Evolutionary conservation across 208 protist species (phyloP).

Genomic region (Kentomonas sorsogonicus): DNA sequence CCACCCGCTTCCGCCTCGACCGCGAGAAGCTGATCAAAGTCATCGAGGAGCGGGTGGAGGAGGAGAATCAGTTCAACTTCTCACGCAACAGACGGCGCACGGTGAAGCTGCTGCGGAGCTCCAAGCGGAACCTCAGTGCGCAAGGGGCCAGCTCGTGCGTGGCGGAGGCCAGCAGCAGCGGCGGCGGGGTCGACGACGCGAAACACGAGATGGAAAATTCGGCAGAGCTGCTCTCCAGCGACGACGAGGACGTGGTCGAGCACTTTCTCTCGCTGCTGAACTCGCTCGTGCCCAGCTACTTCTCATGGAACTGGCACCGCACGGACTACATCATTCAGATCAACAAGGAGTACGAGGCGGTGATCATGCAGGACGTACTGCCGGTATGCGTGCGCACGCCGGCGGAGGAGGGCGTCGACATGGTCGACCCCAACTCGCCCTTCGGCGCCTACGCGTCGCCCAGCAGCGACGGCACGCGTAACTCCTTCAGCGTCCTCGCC

Average conservation of each 20-base stretch:
- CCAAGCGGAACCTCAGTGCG: not conserved
- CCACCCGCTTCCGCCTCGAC: slow-evolving; percentile 60
- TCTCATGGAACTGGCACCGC: slow-evolving; percentile 85
- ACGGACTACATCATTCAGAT: slow-evolving; percentile 80
- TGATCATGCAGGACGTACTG: slow-evolving; percentile 62
- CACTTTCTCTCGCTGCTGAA: slow-evolving; percentile 75
- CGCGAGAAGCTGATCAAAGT: slow-evolving; percentile 32
- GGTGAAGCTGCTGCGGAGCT: too few relatives aligned
- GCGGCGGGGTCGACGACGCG: not conserved
- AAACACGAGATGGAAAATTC: not conserved
- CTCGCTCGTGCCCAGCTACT: slow-evolving; percentile 78
- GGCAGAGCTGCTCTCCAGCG: slow-evolving; percentile 14
- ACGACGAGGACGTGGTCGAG: slow-evolving; percentile 53
- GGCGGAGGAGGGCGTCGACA: slow-evolving; percentile 54
- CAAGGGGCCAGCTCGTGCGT: not conserved
- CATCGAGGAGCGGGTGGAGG: slow-evolving; percentile 29
- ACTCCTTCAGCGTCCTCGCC: not conserved
- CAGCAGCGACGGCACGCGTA: not conserved
- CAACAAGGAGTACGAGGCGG: slow-evolving; percentile 77
- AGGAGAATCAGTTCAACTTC: too few relatives aligned
- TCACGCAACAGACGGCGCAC: too few relatives aligned
- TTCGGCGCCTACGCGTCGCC: slow-evolving; percentile 8
- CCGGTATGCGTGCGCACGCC: slow-evolving; percentile 52
- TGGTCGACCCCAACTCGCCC: slow-evolving; percentile 33
- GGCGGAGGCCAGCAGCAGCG: not conserved